phyloP scores from a whole-genome alignment of 2,329 filamentous ascomycete species.

The Fusarium concolor region DNA sequence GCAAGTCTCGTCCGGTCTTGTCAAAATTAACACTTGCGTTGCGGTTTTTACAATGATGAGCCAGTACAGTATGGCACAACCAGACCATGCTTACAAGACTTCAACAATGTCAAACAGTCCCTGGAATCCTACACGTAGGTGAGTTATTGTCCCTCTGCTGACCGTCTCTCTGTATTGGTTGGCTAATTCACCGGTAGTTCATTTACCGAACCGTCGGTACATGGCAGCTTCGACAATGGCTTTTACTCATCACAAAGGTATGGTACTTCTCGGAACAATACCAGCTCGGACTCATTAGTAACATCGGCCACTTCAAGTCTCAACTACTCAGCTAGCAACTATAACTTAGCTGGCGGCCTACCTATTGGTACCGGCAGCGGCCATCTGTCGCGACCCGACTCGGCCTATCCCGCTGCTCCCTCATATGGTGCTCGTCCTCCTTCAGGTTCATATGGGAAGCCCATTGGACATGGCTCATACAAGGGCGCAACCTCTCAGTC shows the following conservation, averaged over 20 bases:
- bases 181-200: conserved; percentile 49
- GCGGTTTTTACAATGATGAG: conserved; percentile 50
- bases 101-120: conserved; percentile 60
- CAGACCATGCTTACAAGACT: conserved; percentile 61
- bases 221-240: conserved; percentile 52
- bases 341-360: conserved; percentile 45
- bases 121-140: conserved; percentile 66
- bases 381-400: conserved; percentile 55
- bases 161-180: conserved; percentile 17
- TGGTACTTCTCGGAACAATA: conserved; percentile 42
- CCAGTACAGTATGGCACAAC: conserved; percentile 58
- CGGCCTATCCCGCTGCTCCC: conserved; percentile 54
- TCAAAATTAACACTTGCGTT: conserved; percentile 42
- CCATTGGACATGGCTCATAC: conserved; percentile 53
- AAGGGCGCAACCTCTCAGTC: conserved; percentile 55
- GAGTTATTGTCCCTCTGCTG: conserved; percentile 48
- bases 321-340: conserved; percentile 55
- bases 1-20: conserved; percentile 44
- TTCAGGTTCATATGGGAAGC: conserved; percentile 54
- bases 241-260: conserved; percentile 56
- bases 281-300: conserved; percentile 45
- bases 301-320: conserved; percentile 56
- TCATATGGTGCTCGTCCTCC: conserved; percentile 58
- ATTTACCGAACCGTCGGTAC: conserved; percentile 48
- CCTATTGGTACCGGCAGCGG: conserved; percentile 51